phyloP scores from a whole-genome alignment of 2,329 filamentous ascomycete species.

The Hysterium pulicare region DNA sequence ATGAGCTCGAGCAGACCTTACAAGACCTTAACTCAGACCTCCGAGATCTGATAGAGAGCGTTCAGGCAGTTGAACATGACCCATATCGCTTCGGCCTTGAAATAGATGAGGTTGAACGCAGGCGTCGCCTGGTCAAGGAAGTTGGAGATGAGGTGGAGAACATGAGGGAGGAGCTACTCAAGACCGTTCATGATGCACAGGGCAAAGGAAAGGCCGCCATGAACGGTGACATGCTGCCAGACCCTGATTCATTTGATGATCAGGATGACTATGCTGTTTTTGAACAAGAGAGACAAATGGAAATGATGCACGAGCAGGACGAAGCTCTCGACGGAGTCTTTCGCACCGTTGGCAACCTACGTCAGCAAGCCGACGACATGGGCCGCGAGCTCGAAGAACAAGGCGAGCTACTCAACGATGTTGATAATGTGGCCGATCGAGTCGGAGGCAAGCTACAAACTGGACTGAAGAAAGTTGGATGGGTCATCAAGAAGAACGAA shows the following conservation, averaged over 20 bases:
- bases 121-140: constrained; percentile 80
- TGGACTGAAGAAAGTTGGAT: constrained; percentile 80
- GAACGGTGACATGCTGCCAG: constrained; percentile 54
- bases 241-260: constrained; percentile 56
- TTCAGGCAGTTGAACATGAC: constrained; percentile 81
- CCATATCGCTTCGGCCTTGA: constrained; percentile 85
- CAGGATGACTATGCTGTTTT: constrained; percentile 71
- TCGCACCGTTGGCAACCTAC: constrained; percentile 83
- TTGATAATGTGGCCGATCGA: constrained; percentile 80
- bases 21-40: constrained; percentile 76
- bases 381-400: constrained; percentile 95
- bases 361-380: constrained; percentile 92
- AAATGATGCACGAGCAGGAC: constrained; percentile 95
- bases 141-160: constrained; percentile 84
- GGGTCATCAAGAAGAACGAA: constrained; percentile 86
- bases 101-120: constrained; percentile 73
- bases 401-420: constrained; percentile 78
- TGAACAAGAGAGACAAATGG: constrained; percentile 84
- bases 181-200: constrained; percentile 48
- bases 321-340: constrained; percentile 90
- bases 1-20: constrained; percentile 77
- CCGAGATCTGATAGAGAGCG: constrained; percentile 80
- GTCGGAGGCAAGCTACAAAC: constrained; percentile 82
- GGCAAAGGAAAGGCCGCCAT: constrained; percentile 35
- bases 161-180: constrained; percentile 79